Evolutionary conservation across 345 rosid genomes (phyloP).

Genomic region (Microthlaspi erraticum): DNA sequence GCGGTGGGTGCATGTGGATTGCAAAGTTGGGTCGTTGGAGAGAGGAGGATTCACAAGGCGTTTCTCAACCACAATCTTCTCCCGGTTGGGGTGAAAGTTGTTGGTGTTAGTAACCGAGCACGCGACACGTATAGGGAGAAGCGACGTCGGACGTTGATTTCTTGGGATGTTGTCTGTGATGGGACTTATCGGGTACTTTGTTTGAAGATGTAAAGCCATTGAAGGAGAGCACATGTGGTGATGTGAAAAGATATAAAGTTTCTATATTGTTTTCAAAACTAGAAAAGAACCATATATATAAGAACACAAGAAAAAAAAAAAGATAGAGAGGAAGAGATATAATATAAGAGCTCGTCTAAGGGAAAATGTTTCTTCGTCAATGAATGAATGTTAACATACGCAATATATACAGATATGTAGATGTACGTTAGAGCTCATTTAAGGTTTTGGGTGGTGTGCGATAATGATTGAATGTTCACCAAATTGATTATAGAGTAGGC

Average conservation of each 20-base stretch:
- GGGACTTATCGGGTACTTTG: slow-evolving; percentile 42
- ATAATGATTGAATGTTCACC: too few species aligned
- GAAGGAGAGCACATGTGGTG: slow-evolving; percentile 18
- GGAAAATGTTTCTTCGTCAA: too few species aligned
- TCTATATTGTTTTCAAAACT: background rate
- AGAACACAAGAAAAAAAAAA: too few species aligned
- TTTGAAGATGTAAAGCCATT: slow-evolving; percentile 61
- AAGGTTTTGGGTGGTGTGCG: too few species aligned
- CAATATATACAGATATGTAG: too few species aligned
- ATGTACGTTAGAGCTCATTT: too few species aligned
- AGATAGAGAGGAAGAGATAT: too few species aligned
- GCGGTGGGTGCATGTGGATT: slow-evolving; percentile 79
- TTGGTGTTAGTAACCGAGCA: slow-evolving; percentile 53
- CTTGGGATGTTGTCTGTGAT: slow-evolving; percentile 25
- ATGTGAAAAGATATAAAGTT: background rate
- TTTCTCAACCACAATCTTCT: slow-evolving; percentile 37
- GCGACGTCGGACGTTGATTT: slow-evolving; percentile 3
- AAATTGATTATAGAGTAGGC: too few species aligned
- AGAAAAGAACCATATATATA: background rate
- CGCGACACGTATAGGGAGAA: slow-evolving; percentile 21
- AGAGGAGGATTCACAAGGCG: slow-evolving; percentile 43
- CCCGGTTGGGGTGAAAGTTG: slow-evolving; percentile 42
- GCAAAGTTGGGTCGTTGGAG: slow-evolving; percentile 56
- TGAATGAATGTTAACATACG: too few species aligned
- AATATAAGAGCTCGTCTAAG: too few species aligned